These are phyloP conservation scores for Geotrichum macrosporum DNA, from an alignment of 1,139 yeast species.

Conservation along the genomic window DNA sequence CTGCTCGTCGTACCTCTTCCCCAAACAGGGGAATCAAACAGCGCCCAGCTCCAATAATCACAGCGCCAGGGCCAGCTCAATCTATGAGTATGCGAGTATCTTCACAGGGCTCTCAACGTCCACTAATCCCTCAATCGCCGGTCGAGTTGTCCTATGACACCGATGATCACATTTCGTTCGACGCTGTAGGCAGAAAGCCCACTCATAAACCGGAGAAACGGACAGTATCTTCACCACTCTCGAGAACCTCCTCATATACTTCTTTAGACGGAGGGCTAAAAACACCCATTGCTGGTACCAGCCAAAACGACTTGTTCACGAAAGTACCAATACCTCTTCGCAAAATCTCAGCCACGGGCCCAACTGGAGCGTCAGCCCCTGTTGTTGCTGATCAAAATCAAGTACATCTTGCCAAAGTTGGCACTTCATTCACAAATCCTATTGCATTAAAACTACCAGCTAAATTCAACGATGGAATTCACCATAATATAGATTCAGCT, in stretches of 20 bases:
- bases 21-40: background rate
- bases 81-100: background rate
- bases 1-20: background rate
- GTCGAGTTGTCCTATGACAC: background rate
- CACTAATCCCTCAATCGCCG: background rate
- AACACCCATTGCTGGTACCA: background rate
- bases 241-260: background rate
- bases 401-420: background rate
- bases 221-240: background rate
- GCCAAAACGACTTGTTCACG: background rate
- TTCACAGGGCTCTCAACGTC: background rate
- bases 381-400: too few species aligned
- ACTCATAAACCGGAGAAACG: background rate
- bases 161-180: background rate
- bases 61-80: too few species aligned
- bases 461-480: background rate
- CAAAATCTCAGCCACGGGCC: too few species aligned
- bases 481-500: background rate
- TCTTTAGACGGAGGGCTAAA: background rate
- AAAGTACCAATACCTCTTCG: background rate
- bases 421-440: background rate
- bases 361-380: too few species aligned
- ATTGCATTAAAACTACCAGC: background rate
- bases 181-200: background rate
- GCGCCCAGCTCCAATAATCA: background rate